Evolutionary conservation across 805 yeast genomes (phyloP).

Genomic region (Lachancea fermentati): DNA sequence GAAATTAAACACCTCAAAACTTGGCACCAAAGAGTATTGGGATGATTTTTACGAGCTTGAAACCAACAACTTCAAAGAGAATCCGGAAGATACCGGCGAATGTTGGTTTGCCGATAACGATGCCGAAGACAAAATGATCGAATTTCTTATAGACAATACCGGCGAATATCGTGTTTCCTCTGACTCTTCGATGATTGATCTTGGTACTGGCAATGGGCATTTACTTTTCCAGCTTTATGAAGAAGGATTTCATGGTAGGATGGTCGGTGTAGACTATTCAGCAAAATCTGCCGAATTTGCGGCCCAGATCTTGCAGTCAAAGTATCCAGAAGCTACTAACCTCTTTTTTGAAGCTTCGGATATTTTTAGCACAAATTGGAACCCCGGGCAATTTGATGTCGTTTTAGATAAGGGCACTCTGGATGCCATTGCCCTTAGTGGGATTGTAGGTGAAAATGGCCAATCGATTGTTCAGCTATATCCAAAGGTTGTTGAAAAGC

Average conservation of each 20-base stretch:
- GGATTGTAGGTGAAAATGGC: constrained; percentile 41
- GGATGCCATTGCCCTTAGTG: constrained; percentile 92
- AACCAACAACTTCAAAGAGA: constrained; percentile 59
- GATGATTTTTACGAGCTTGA: constrained; percentile 78
- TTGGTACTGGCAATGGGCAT: constrained; percentile 98
- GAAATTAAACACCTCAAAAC: constrained; percentile 64
- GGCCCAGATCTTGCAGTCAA: constrained; percentile 43
- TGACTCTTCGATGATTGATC: constrained; percentile 51
- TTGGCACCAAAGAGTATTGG: constrained; percentile 92
- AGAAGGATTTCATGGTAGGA: constrained; percentile 53
- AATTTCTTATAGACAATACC: constrained; percentile 53
- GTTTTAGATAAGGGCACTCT: constrained; percentile 92
- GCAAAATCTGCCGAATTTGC: constrained; percentile 77
- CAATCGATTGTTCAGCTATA: constrained; percentile 55
- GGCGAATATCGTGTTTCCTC: constrained; percentile 32
- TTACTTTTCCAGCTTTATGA: constrained; percentile 63
- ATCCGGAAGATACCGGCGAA: constrained; percentile 87
- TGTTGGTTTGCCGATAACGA: constrained; percentile 95
- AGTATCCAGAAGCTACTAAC: constrained; percentile 31
- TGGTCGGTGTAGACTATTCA: constrained; percentile 84
- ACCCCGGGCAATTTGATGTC: constrained; percentile 52
- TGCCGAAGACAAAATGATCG: constrained; percentile 82
- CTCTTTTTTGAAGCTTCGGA: constrained; percentile 63
- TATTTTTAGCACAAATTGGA: constrained; percentile 44
- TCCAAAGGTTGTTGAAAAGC: constrained; percentile 48